phyloP scores from a whole-genome alignment of 108 stramenopile genomes.

The Ochromonas danica region DNA sequence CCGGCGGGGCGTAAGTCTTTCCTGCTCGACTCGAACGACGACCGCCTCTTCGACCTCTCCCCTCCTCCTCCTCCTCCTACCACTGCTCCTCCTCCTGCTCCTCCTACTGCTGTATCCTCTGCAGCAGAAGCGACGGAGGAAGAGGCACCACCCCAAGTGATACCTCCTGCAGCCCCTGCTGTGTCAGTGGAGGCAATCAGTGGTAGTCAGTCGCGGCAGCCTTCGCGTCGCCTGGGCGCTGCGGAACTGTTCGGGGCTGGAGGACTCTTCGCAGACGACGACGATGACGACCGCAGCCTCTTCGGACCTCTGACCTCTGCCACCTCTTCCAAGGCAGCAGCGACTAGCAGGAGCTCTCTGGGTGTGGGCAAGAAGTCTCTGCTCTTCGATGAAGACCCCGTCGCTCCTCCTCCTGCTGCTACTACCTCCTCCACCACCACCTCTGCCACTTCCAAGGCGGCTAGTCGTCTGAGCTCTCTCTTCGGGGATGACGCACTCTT shows the following conservation, averaged over 20 bases:
- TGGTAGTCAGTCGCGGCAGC: neutral
- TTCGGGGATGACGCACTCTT: conserved; percentile 3
- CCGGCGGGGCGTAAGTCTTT: neutral
- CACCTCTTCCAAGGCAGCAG: neutral
- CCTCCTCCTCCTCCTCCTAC: too few species aligned
- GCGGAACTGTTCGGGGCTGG: conserved; percentile 24
- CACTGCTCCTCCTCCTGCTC: neutral
- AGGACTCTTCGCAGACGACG: conserved; percentile 2
- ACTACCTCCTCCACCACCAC: neutral
- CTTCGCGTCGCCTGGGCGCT: neutral
- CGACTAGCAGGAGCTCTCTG: neutral
- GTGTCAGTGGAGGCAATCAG: conserved; percentile 11
- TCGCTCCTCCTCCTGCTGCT: neutral
- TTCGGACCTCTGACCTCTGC: neutral
- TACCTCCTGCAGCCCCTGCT: neutral
- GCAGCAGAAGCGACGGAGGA: neutral
- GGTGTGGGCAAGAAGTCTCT: neutral
- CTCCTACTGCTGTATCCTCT: neutral
- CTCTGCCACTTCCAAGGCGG: neutral
- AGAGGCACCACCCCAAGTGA: neutral
- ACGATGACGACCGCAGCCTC: neutral
- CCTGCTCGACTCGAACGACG: too few species aligned
- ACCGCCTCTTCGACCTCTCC: too few species aligned
- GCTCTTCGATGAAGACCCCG: neutral
- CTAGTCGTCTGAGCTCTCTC: neutral